Percentiles rank a stretch among this genome's conserved stretches.
phyloP scores from a whole-genome alignment of 148 eudicot species.

The Rhododendron williamsianum region DNA sequence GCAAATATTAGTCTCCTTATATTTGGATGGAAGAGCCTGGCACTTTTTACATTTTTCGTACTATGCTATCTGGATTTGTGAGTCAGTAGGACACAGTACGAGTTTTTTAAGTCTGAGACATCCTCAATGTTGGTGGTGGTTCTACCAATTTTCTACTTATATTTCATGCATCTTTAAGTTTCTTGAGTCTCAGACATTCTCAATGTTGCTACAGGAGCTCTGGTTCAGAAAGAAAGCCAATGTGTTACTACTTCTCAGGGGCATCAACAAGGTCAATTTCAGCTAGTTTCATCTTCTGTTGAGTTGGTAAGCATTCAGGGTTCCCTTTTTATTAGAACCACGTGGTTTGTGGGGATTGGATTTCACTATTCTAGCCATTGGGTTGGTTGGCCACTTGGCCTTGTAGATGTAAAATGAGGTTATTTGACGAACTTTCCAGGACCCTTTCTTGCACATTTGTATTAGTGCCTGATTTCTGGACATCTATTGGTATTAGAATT shows the following conservation, averaged over 20 bases:
- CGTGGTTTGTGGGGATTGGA: neutral
- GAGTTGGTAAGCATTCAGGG: constrained; percentile 21
- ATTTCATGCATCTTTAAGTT: neutral
- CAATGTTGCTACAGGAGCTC: constrained; percentile 11
- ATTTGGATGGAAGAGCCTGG: neutral
- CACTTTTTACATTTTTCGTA: neutral
- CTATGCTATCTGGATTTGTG: neutral
- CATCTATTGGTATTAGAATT: neutral
- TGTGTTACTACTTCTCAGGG: constrained; percentile 14
- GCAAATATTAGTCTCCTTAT: neutral
- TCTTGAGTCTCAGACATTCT: neutral
- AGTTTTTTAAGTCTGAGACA: neutral
- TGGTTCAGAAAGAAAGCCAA: constrained; percentile 12
- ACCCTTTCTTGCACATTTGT: neutral
- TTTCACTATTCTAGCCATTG: neutral
- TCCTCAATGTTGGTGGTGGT: neutral
- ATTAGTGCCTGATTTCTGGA: neutral
- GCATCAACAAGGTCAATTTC: constrained; percentile 14
- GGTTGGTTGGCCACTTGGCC: neutral
- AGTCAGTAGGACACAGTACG: neutral
- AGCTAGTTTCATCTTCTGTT: constrained; percentile 12
- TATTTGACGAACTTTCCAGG: neutral
- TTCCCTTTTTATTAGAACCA: neutral
- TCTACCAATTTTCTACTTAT: neutral
- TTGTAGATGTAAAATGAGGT: neutral